phyloP scores from a whole-genome alignment of 139 green algal genomes.

The Picochlorum sp. region DNA sequence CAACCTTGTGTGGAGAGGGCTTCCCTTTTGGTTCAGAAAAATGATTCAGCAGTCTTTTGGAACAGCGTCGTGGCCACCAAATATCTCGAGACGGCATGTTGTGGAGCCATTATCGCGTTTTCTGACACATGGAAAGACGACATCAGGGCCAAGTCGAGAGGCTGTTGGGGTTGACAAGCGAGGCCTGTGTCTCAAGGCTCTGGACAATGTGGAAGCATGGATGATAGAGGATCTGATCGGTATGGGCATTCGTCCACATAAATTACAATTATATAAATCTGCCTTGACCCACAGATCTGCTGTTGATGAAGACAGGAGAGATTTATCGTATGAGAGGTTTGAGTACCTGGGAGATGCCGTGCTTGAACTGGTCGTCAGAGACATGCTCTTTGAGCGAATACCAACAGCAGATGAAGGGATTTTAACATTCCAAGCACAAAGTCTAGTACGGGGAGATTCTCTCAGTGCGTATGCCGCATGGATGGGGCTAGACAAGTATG shows the following conservation, averaged over 20 bases:
- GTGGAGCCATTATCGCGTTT: neutral
- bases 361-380: conserved; percentile 16
- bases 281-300: conserved; percentile 29
- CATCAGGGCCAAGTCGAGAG: neutral
- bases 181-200: neutral
- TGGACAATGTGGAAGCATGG: conserved; percentile 27
- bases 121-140: conserved; percentile 11
- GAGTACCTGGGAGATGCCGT: conserved; percentile 42
- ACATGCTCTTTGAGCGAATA: conserved; percentile 14
- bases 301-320: conserved; percentile 10
- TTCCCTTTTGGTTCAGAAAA: neutral
- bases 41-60: neutral
- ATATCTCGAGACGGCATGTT: neutral
- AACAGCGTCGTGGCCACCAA: neutral
- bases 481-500: conserved; percentile 23
- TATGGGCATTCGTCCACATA: neutral
- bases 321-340: conserved; percentile 29
- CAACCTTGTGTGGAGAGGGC: neutral
- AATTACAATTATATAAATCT: conserved; percentile 28
- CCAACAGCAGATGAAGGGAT: conserved; percentile 20
- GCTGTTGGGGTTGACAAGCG: neutral
- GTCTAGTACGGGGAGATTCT: conserved; percentile 16
- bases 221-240: conserved; percentile 27
- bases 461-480: neutral
- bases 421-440: conserved; percentile 10